phyloP scores from a whole-genome alignment of 2,329 filamentous ascomycete species.

The Apiospora aurea region DNA sequence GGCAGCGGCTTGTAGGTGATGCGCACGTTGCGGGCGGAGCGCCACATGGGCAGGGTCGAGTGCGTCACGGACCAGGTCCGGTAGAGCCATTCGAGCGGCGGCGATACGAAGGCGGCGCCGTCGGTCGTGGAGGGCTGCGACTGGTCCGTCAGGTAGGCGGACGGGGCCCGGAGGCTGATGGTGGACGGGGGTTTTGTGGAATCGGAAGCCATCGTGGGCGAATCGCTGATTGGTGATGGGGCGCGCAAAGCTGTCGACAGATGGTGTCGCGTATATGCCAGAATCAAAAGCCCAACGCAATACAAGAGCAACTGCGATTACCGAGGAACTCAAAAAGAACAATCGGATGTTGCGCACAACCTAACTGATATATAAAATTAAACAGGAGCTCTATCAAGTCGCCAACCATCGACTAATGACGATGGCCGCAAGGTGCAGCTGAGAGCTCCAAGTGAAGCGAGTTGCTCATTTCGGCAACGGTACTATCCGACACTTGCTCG shows the following conservation, averaged over 20 bases:
- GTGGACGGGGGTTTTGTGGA: conserved; percentile 24
- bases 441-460: neutral
- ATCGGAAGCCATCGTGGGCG: neutral
- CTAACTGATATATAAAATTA: too few species aligned
- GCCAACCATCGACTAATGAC: neutral
- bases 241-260: neutral
- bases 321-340: neutral
- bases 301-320: neutral
- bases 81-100: conserved; percentile 65
- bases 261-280: neutral
- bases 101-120: conserved; percentile 46
- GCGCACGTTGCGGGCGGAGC: conserved; percentile 77
- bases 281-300: neutral
- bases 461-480: conserved; percentile 19
- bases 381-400: neutral
- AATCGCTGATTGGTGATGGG: neutral
- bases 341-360: neutral
- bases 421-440: neutral
- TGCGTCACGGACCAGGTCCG: conserved; percentile 78
- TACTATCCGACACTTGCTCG: conserved; percentile 26
- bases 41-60: conserved; percentile 83
- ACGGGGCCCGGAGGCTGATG: conserved; percentile 27
- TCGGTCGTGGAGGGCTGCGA: conserved; percentile 23
- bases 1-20: conserved; percentile 70
- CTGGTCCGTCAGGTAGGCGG: conserved; percentile 22